phyloP scores from a whole-genome alignment of 2,329 filamentous ascomycete species.

The Blumeriella jaapii region DNA sequence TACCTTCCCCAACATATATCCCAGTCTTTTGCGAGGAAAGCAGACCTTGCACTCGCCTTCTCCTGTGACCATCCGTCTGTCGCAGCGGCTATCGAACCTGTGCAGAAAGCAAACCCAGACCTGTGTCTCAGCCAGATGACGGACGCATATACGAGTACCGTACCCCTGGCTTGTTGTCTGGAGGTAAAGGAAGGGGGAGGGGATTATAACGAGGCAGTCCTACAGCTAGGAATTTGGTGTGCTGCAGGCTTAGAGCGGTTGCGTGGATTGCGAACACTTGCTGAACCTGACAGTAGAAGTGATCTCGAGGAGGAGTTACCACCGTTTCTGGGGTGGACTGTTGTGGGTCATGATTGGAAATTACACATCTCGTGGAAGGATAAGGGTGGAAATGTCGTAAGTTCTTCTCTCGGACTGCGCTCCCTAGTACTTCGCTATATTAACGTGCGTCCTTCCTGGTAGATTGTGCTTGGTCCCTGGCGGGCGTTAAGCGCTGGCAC shows the following conservation, averaged over 20 bases:
- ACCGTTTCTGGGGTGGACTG: constrained; percentile 12
- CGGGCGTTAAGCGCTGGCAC: constrained; percentile 10
- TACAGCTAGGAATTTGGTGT: constrained; percentile 14
- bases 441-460: constrained; percentile 7
- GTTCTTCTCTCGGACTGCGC: constrained; percentile 6
- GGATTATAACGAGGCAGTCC: constrained; percentile 14
- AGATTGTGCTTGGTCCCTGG: constrained; percentile 15
- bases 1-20: constrained; percentile 13
- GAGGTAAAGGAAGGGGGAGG: constrained; percentile 13
- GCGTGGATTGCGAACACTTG: constrained; percentile 9
- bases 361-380: constrained; percentile 16
- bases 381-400: constrained; percentile 13
- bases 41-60: constrained; percentile 15
- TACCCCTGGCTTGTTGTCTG: constrained; percentile 12
- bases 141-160: constrained; percentile 15
- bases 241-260: constrained; percentile 14
- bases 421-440: constrained; percentile 4
- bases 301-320: constrained; percentile 11
- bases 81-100: constrained; percentile 11
- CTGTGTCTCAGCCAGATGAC: constrained; percentile 15
- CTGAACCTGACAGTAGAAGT: constrained; percentile 8
- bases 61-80: constrained; percentile 10
- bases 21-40: constrained; percentile 15
- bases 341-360: constrained; percentile 15
- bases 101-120: constrained; percentile 12